Base-by-base conservation (phyloP, 2,329 filamentous ascomycete genomes). In the Huntiella bhutanensis region DNA sequence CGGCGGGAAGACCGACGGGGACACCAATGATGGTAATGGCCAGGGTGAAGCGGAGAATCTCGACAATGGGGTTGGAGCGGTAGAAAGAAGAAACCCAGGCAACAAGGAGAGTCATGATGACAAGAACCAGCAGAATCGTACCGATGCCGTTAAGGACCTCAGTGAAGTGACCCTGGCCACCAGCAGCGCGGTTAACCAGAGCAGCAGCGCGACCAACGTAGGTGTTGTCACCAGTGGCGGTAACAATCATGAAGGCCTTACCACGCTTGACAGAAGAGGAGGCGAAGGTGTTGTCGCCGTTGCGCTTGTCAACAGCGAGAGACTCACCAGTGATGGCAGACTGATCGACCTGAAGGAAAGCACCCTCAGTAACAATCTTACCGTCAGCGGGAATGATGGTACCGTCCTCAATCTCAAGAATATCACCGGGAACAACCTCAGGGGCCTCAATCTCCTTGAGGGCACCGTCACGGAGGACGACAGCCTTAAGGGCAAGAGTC, bases 11-110 rank as follows among this genome's bases (percentile, higher is more conserved):
- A 78, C 85, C 85, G 64, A 93, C 85, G 46, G 85, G 85, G 19
- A 93, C 85, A 73, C 85, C 85, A 52, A 92, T 82, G 53, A 93
- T 88, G 56, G 83, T 91, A 56, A 93, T 87, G 54, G 82, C 84
- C 39, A 93, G 71, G 47, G 85, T 91, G 67, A 85, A 91, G 53
- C 82, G 71, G 41, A 93, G 76, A 50, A 93, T 92, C 4, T 65
- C 64, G 52, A 87, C 77, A 52, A 91, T 92, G 49, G 60, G 62
- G 64, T 88, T 87, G 58, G 81, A 87, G 50, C 85, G 80, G 68
- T 92, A 93, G 70, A 88, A 93, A 1, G 78, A 82, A 13, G 81
- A 77, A 51, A 92, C 67, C 85, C 85, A 93, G 62, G 92, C 82
- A 41, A 88, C 62, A 50, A 92, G 68, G 42, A 87, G 73, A 52